Percentiles rank a stretch among this genome's conserved stretches.
phyloP scores from a whole-genome alignment of 306 rosid species.

The Ammopiptanthus mongolicus region DNA sequence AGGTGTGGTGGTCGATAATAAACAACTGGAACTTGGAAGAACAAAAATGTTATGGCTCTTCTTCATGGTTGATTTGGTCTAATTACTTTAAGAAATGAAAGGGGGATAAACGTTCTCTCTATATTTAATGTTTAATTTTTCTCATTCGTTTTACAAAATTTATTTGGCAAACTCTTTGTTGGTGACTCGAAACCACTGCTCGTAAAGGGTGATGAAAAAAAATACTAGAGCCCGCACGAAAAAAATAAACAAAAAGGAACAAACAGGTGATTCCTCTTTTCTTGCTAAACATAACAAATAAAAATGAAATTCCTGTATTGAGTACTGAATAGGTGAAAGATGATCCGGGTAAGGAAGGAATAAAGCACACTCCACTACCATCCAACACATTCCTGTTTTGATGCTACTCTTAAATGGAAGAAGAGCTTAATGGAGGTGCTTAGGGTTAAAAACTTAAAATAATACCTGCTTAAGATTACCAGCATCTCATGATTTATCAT shows the following conservation, averaged over 20 bases:
- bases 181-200: background rate
- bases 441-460: background rate
- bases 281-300: background rate
- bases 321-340: slow-evolving; percentile 15
- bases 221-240: background rate
- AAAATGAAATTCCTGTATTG: background rate
- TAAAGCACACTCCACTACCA: slow-evolving; percentile 46
- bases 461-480: background rate
- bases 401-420: slow-evolving; percentile 26
- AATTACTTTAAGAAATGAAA: too few relatives aligned
- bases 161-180: too few relatives aligned
- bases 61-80: too few relatives aligned
- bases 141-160: too few relatives aligned
- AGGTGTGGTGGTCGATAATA: too few relatives aligned
- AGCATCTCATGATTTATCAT: background rate
- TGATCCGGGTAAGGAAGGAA: slow-evolving; percentile 45
- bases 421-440: slow-evolving; percentile 14
- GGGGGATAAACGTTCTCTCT: too few relatives aligned
- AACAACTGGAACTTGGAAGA: too few relatives aligned
- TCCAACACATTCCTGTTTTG: slow-evolving; percentile 33
- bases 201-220: background rate
- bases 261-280: slow-evolving; percentile 7
- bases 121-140: too few relatives aligned
- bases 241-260: background rate
- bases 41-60: too few relatives aligned